Percentiles rank a stretch among this genome's conserved stretches.
phyloP scores from a whole-genome alignment of 768 basidiomycete species.

The Russula griseocarnosa region DNA sequence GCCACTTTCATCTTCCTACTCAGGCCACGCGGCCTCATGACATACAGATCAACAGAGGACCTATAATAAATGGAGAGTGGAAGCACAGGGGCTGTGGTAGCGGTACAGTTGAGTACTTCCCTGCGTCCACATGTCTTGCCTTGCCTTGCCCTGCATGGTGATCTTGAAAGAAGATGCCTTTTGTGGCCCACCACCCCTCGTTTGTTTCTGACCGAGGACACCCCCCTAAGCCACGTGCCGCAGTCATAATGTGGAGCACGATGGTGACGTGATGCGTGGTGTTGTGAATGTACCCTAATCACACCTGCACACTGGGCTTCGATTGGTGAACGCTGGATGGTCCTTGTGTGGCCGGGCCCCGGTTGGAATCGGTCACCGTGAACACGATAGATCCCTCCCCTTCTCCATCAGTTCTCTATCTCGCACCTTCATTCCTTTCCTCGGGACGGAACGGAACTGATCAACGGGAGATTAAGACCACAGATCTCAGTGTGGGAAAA shows the following conservation, averaged over 20 bases:
- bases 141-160: constrained; percentile 11
- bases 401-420: background rate
- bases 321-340: background rate
- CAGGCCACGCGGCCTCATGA: background rate
- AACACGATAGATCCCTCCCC: background rate
- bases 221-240: constrained; percentile 8
- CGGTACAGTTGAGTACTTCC: background rate
- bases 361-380: background rate
- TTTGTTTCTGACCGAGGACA: background rate
- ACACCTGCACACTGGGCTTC: constrained; percentile 3
- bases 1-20: background rate
- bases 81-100: background rate
- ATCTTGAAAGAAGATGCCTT: constrained; percentile 3
- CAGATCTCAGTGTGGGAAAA: background rate
- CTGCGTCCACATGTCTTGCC: background rate
- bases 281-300: background rate
- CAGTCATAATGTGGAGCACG: constrained; percentile 4
- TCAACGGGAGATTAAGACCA: background rate
- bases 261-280: background rate
- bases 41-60: background rate
- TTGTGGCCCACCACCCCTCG: constrained; percentile 7
- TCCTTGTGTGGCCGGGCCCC: background rate
- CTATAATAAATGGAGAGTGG: background rate
- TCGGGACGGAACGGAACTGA: background rate
- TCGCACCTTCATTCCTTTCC: background rate